Base-by-base conservation (phyloP, 108 stramenopile genomes). In the Aurantiochytrium sp. region DNA sequence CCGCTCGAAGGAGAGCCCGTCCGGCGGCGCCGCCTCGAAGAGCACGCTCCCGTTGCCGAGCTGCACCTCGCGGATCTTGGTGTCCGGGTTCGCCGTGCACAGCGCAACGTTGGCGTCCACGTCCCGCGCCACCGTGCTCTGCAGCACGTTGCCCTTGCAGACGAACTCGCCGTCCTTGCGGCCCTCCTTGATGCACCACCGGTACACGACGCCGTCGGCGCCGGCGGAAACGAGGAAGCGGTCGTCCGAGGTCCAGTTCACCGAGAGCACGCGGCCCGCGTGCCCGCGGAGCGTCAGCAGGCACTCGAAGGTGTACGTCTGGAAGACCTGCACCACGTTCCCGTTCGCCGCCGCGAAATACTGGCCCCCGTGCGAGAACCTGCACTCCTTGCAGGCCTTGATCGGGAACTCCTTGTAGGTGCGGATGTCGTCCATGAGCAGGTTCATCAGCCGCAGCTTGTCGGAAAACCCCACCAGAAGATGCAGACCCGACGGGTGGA, bases 151-250 rank as follows among this genome's bases (percentile, higher is more conserved):
- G 1, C 69, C 92, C 90, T 94, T 94, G 65, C 92, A 86, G 17
- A 94, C 91, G 52, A 92, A 93, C 37, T 94, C 94, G 32, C 91
- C 91, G n/a, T 68, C 31, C 42, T 93, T 90, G 50, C 86, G 91
- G 36, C 90, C 93, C 21, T 92, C 93, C 24, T 89, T 91, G 30
- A 89, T 73, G 48, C 90, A 85, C 93, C 93, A 94, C 68, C 88
- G 86, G 91, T 94, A 94, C 22, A 94, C 87, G n/a, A 92, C 93
- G 54, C 94, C 94, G 34, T 94, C 94, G 37, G 69, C 73, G 32
- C 93, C 94, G 24, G 91, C 90, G 19, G 88, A 81, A 37, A 93
- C 55, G 27, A 94, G 45, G 3, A 87, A 73, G 19, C 39, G 52
- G 88, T 93, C 94, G 55, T 93, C 89, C 37, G 37, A 55, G 30